A percentile compares a stretch with the other conserved stretches of the same genome.
phyloP scores from a whole-genome alignment of 495 filamentous ascomycete genomes.

The Cercophora samala region DNA sequence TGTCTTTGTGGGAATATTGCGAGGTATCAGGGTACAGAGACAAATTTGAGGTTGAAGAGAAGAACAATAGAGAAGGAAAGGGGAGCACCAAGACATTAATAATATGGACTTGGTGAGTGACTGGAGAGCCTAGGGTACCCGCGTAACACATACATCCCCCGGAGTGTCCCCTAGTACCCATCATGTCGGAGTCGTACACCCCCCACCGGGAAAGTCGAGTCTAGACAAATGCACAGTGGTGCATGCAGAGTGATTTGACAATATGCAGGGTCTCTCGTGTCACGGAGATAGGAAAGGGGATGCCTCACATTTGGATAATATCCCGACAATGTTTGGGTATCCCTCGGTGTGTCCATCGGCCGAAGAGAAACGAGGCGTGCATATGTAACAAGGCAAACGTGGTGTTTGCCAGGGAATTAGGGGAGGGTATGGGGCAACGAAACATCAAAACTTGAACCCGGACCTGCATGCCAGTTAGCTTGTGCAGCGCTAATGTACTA shows the following conservation, averaged over 20 bases:
- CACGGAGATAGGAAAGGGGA: neutral
- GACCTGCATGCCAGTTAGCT: neutral
- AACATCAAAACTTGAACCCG: neutral
- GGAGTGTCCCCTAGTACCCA: neutral
- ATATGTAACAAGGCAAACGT: neutral
- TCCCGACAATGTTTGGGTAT: neutral
- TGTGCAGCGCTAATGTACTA: neutral
- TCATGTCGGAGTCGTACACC: too few species aligned
- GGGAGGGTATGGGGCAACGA: neutral
- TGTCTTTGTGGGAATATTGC: neutral
- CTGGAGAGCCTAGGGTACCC: neutral
- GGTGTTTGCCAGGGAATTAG: neutral
- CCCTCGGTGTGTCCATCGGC: neutral
- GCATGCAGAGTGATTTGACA: neutral
- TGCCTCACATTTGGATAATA: neutral
- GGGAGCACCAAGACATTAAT: slow-evolving; percentile 4
- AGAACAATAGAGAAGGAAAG: slow-evolving; percentile 4
- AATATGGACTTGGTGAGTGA: neutral
- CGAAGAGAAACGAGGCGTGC: neutral
- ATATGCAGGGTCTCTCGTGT: neutral
- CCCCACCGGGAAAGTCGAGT: neutral
- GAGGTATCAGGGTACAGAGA: neutral
- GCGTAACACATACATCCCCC: neutral
- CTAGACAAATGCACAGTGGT: too few species aligned
- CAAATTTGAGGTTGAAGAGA: neutral